Conservation (phyloP, 202 grass and related monocot species). For the Sporobolus alterniflorus region DNA sequence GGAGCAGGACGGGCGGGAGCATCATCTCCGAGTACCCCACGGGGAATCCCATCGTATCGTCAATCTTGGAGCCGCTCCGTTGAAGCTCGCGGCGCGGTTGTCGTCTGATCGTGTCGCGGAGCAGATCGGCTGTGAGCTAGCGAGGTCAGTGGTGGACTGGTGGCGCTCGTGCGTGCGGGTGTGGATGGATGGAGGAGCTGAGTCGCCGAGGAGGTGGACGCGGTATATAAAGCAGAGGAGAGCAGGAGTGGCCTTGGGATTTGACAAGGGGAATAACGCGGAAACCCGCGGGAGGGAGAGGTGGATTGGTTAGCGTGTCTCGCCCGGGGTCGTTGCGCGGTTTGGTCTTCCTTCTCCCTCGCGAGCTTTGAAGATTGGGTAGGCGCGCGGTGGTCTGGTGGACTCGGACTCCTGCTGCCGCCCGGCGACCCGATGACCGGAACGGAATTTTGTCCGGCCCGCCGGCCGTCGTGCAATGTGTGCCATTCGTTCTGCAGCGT, state of each 20-base stretch:
- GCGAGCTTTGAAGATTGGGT: conserved; percentile 1
- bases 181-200: background rate
- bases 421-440: background rate
- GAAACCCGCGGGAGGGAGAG: conserved; percentile 40
- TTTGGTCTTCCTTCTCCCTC: background rate
- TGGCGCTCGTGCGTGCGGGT: background rate
- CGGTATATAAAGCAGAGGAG: conserved; percentile 37
- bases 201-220: background rate
- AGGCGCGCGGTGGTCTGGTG: background rate
- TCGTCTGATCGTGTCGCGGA: background rate
- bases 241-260: background rate
- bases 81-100: background rate
- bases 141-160: background rate
- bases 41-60: conserved; percentile 76
- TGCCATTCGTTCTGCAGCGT: background rate
- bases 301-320: conserved; percentile 31
- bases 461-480: background rate
- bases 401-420: conserved; percentile 4
- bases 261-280: conserved; percentile 39
- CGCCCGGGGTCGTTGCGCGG: background rate
- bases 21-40: conserved; percentile 75
- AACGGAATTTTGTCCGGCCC: background rate
- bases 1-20: conserved; percentile 68
- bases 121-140: background rate
- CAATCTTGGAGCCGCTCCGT: conserved; percentile 20